Evolutionary conservation across 805 yeast genomes (phyloP).

Genomic region (Pichia exigua): DNA sequence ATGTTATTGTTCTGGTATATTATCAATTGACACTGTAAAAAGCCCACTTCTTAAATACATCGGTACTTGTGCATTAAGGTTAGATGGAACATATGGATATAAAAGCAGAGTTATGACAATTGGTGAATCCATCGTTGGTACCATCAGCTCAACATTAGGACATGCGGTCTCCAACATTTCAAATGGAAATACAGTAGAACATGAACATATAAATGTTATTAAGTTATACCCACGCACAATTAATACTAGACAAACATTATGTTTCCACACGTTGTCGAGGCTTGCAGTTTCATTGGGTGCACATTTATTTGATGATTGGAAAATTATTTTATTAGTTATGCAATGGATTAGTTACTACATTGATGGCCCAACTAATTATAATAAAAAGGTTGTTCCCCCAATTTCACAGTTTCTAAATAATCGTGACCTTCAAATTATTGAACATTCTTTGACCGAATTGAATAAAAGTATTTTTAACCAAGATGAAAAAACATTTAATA

Average conservation of each 20-base stretch:
- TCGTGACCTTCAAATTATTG: slow-evolving; percentile 45
- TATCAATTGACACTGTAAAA: slow-evolving; percentile 49
- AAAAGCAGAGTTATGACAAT: slow-evolving; percentile 34
- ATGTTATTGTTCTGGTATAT: slow-evolving; percentile 74
- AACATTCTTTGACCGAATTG: slow-evolving; percentile 49
- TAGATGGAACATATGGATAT: slow-evolving; percentile 26
- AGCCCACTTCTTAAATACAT: slow-evolving; percentile 48
- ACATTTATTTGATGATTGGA: slow-evolving; percentile 62
- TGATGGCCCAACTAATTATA: slow-evolving; percentile 48
- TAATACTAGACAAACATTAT: slow-evolving; percentile 60
- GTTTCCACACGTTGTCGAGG: slow-evolving; percentile 72
- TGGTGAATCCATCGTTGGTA: slow-evolving; percentile 46
- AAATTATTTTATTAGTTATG: slow-evolving; percentile 47
- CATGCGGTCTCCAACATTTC: slow-evolving; percentile 29
- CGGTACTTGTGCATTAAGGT: slow-evolving; percentile 37
- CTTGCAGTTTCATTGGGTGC: slow-evolving; percentile 80
- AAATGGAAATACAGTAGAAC: background rate
- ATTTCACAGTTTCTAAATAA: slow-evolving; percentile 34
- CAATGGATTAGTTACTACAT: slow-evolving; percentile 73
- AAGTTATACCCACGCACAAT: slow-evolving; percentile 37
- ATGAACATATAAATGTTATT: slow-evolving; percentile 1
- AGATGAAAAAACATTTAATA: slow-evolving; percentile 40
- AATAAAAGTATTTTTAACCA: slow-evolving; percentile 55
- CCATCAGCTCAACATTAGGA: slow-evolving; percentile 37
- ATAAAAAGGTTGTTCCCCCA: slow-evolving; percentile 35